Conservation (phyloP, 2,329 filamentous ascomycete species). For the Aspergillus felis region DNA sequence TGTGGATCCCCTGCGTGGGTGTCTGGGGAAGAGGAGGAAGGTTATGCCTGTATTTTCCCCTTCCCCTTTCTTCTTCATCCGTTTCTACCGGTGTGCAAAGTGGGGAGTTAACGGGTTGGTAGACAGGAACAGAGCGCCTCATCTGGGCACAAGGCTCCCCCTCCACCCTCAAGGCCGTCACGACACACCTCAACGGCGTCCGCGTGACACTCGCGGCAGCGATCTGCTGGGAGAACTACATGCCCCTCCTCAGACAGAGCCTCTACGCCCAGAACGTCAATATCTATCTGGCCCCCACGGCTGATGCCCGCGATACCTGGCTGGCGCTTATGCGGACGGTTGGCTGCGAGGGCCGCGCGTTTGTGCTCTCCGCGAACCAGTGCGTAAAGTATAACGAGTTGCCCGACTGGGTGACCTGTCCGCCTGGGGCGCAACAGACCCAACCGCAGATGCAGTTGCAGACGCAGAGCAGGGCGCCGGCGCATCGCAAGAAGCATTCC, state of each 20-base stretch:
- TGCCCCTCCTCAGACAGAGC: conserved; percentile 79
- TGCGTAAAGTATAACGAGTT: conserved; percentile 61
- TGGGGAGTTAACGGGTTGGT: no score
- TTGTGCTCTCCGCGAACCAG: conserved; percentile 84
- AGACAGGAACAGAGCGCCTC: conserved; percentile 75
- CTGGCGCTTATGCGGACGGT: conserved; percentile 75
- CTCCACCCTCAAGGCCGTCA: conserved; percentile 72
- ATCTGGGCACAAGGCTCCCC: conserved; percentile 87
- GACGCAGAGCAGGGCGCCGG: neutral
- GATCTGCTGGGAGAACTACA: conserved; percentile 97
- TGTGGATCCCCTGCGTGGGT: conserved; percentile 68
- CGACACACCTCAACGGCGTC: conserved; percentile 73
- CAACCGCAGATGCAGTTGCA: neutral
- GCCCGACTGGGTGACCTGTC: conserved; percentile 52
- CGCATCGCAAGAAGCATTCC: conserved; percentile 14
- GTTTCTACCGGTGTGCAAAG: no score
- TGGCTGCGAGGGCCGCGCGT: conserved; percentile 75
- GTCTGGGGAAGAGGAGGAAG: conserved; percentile 82
- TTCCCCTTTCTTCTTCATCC: neutral
- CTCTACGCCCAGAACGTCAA: conserved; percentile 90
- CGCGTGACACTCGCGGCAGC: conserved; percentile 77
- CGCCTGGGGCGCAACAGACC: neutral
- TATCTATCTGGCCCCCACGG: conserved; percentile 84
- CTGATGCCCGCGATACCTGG: conserved; percentile 82
- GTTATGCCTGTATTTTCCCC: conserved; percentile 69